Evolutionary conservation across 2,329 filamentous ascomycete genomes (phyloP).

Genomic region (Pseudocercospora vitis): DNA sequence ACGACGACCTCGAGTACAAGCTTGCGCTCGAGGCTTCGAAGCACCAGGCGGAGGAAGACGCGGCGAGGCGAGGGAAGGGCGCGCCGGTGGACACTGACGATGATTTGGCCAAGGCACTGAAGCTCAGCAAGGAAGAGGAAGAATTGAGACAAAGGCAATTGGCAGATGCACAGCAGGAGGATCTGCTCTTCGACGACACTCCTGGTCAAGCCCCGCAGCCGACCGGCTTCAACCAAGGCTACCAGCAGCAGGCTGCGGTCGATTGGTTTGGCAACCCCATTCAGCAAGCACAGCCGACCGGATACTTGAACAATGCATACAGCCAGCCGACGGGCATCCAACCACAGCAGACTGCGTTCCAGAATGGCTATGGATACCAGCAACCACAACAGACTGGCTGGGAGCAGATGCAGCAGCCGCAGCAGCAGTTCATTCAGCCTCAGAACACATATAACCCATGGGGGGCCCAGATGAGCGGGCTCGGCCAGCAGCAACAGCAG

Average conservation of each 20-base stretch:
- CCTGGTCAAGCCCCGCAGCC: conserved; percentile 64
- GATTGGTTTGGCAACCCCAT: conserved; percentile 98
- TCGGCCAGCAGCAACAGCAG: conserved; percentile 56
- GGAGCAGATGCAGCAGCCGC: conserved; percentile 58
- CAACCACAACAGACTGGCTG: conserved; percentile 67
- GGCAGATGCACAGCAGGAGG: conserved; percentile 74
- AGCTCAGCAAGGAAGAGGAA: conserved; percentile 91
- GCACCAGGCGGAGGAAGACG: conserved; percentile 88
- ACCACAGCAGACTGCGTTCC: conserved; percentile 62
- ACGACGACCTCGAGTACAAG: conserved; percentile 81
- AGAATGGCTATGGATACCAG: conserved; percentile 63
- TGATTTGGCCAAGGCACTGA: conserved; percentile 91
- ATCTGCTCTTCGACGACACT: conserved; percentile 83
- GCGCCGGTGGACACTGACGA: conserved; percentile 64
- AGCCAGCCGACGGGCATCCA: conserved; percentile 76
- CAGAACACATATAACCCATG: conserved; percentile 60
- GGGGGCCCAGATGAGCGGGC: conserved; percentile 52
- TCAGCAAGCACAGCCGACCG: conserved; percentile 60
- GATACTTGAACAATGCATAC: conserved; percentile 67
- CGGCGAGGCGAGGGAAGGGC: conserved; percentile 64
- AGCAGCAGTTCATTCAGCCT: conserved; percentile 55
- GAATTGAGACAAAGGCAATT: conserved; percentile 81
- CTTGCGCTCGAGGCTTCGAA: conserved; percentile 94
- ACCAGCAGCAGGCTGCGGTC: conserved; percentile 93
- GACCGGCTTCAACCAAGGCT: conserved; percentile 93